Evolutionary conservation across 345 rosid genomes (phyloP).

Genomic region (Hevea brasiliensis): DNA sequence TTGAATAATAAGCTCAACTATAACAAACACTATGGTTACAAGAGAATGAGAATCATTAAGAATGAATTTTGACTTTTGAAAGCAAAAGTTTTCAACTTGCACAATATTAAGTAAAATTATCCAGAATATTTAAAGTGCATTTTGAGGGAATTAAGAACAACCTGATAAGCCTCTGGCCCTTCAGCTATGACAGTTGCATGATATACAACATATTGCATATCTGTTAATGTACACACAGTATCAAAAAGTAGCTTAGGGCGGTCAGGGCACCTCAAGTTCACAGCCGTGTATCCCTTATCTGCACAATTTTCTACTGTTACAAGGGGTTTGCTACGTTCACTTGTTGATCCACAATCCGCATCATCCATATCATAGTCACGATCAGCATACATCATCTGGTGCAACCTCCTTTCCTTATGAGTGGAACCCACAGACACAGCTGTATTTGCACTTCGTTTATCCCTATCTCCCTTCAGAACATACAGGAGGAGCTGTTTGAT

Average conservation of each 20-base stretch:
- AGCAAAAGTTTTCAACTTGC: neutral
- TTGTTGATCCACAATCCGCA: conserved; percentile 32
- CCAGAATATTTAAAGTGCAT: conserved; percentile 4
- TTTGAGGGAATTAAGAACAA: conserved; percentile 18
- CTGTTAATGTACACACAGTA: conserved; percentile 75
- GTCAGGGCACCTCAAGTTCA: conserved; percentile 65
- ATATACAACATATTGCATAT: conserved; percentile 76
- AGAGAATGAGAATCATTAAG: neutral
- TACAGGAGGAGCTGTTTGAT: conserved; percentile 62
- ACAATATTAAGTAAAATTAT: neutral
- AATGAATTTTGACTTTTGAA: neutral
- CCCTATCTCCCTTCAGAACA: conserved; percentile 67
- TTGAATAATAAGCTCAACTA: neutral
- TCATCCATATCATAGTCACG: conserved; percentile 61
- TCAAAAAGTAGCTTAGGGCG: conserved; percentile 77
- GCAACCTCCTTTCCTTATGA: conserved; percentile 73
- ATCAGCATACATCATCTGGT: conserved; percentile 86
- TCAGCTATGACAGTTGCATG: conserved; percentile 74
- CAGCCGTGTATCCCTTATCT: conserved; percentile 72
- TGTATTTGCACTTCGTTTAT: conserved; percentile 59
- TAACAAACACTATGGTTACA: too few species aligned
- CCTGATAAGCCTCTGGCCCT: conserved; percentile 81
- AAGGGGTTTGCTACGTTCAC: conserved; percentile 41
- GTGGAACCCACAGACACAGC: conserved; percentile 69
- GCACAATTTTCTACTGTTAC: conserved; percentile 63